Percentiles rank a stretch among this genome's conserved stretches.
These are phyloP conservation scores for Blastobotrys petasosporus DNA, from an alignment of 1,139 yeast species.

Conservation along the genomic window DNA sequence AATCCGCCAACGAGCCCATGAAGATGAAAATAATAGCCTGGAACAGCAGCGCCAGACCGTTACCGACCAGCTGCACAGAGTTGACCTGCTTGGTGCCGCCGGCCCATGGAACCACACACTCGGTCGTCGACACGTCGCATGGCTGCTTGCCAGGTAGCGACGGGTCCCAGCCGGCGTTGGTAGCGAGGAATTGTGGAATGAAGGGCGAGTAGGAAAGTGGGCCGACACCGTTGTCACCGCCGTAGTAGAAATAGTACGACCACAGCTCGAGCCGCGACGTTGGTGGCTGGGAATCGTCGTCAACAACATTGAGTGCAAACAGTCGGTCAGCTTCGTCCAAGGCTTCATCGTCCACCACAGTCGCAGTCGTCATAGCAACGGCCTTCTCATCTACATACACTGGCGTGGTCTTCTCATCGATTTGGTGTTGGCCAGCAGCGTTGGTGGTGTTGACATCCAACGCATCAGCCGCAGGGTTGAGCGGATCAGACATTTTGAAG, in stretches of 20 bases:
- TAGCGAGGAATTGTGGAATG: background rate
- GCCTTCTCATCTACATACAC: too few relatives aligned
- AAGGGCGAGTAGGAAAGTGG: constrained; percentile 10
- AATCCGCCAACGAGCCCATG: constrained; percentile 19
- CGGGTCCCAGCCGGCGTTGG: background rate
- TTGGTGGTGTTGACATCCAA: too few relatives aligned
- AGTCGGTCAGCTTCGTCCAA: too few relatives aligned
- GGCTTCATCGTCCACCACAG: too few relatives aligned
- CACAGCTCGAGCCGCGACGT: constrained; percentile 17
- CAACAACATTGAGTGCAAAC: too few relatives aligned
- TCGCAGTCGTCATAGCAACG: too few relatives aligned
- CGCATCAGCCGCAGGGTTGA: too few relatives aligned
- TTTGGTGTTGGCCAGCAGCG: too few relatives aligned
- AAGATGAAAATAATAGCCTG: constrained; percentile 19
- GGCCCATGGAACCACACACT: constrained; percentile 7
- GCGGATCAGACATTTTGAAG: too few relatives aligned
- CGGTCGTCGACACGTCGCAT: background rate
- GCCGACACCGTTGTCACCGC: constrained; percentile 19
- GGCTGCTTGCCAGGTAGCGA: background rate
- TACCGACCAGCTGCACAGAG: constrained; percentile 12
- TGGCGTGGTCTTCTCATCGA: too few relatives aligned
- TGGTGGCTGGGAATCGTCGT: too few relatives aligned
- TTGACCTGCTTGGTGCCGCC: constrained; percentile 7
- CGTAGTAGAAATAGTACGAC: constrained; percentile 18
- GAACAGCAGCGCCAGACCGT: constrained; percentile 15